These are phyloP conservation scores for Syzygium oleosum DNA, from an alignment of 345 rosid genomes.

Conservation along the genomic window DNA sequence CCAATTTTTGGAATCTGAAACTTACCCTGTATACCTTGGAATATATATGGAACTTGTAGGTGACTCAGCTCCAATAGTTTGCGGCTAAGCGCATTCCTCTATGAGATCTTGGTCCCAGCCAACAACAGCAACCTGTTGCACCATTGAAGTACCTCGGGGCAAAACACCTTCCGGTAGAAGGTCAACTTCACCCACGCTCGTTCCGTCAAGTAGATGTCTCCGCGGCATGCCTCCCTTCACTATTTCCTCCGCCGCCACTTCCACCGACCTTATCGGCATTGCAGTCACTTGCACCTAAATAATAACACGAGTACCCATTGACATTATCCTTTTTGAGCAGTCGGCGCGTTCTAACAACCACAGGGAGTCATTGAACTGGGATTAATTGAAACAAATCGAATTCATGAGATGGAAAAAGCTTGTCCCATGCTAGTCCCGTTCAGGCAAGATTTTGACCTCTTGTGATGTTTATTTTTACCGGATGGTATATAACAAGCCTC, in stretches of 20 bases:
- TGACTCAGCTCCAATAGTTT: background rate
- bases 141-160: slow-evolving; percentile 46
- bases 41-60: no score
- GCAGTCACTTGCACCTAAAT: slow-evolving; percentile 1
- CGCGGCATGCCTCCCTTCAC: slow-evolving; percentile 40
- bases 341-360: rapidly evolving
- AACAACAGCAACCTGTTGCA: slow-evolving; percentile 3
- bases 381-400: background rate
- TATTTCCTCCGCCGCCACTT: slow-evolving; percentile 33
- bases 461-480: background rate
- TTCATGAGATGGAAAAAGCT: background rate
- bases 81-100: slow-evolving; percentile 17
- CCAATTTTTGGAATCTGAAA: no score
- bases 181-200: slow-evolving; percentile 38
- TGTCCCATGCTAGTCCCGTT: background rate
- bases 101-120: background rate
- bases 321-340: background rate
- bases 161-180: slow-evolving; percentile 34
- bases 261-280: slow-evolving; percentile 13
- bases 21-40: no score
- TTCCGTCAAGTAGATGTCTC: slow-evolving; percentile 33
- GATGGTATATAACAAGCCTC: background rate
- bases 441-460: background rate
- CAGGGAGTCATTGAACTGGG: background rate
- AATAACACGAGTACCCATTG: background rate